Conservation (phyloP, 225 moss, liverwort and hornwort genomes). For the Polytrichum commune region DNA sequence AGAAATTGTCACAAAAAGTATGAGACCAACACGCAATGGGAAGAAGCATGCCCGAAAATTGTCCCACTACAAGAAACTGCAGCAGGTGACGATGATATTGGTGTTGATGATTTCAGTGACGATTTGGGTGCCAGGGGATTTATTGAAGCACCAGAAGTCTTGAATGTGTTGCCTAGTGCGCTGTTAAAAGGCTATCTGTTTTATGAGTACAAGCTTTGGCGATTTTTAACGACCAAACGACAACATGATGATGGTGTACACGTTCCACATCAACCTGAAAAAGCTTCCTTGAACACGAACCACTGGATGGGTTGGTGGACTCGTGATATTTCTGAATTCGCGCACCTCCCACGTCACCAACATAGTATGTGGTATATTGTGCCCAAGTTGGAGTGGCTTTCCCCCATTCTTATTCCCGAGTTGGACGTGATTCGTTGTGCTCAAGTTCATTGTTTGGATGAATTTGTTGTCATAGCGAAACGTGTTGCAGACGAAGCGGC, state of each 20-base stretch:
- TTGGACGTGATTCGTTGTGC: slow-evolving; percentile 22
- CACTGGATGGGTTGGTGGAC: slow-evolving; percentile 56
- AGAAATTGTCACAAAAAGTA: too few relatives aligned
- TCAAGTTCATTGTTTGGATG: slow-evolving; percentile 21
- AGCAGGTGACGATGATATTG: background rate
- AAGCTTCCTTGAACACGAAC: slow-evolving; percentile 23
- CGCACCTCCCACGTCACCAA: slow-evolving; percentile 16
- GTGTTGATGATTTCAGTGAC: background rate
- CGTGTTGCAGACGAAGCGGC: slow-evolving; percentile 31
- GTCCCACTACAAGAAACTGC: background rate
- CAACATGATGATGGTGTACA: background rate
- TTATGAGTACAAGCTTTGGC: slow-evolving; percentile 48
- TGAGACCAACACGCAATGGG: background rate
- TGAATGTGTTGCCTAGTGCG: slow-evolving; percentile 30
- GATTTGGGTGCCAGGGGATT: background rate
- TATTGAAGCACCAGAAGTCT: background rate
- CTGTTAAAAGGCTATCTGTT: slow-evolving; percentile 46
- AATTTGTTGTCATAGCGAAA: slow-evolving; percentile 23
- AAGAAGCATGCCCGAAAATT: background rate
- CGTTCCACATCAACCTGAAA: background rate
- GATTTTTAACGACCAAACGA: slow-evolving; percentile 15
- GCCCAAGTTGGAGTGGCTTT: slow-evolving; percentile 49
- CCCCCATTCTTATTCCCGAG: slow-evolving; percentile 31
- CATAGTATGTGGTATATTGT: slow-evolving; percentile 43
- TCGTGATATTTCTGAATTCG: slow-evolving; percentile 32